These are phyloP conservation scores for Sugiyamaella sp. DNA, from an alignment of 1,139 yeast genomes.

Conservation along the genomic window DNA sequence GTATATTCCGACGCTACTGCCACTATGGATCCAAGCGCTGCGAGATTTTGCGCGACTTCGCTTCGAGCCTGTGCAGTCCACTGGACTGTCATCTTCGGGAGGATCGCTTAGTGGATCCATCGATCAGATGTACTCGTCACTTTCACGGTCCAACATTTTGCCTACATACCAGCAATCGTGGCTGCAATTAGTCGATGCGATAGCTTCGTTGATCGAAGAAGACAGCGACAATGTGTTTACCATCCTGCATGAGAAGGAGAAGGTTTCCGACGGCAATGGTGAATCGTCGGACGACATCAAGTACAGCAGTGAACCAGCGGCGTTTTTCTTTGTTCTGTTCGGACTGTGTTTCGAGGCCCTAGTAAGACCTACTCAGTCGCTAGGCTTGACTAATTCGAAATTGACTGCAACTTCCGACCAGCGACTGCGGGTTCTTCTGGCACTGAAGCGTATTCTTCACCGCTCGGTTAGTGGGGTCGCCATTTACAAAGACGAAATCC, in stretches of 20 bases:
- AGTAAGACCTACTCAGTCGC: constrained; percentile 45
- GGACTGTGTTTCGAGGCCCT: constrained; percentile 83
- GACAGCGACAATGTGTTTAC: constrained; percentile 50
- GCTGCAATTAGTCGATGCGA: constrained; percentile 77
- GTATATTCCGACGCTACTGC: constrained; percentile 62
- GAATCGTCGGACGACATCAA: constrained; percentile 33
- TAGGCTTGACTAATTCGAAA: constrained; percentile 27
- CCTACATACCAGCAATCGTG: constrained; percentile 67
- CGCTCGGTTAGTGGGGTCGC: constrained; percentile 61
- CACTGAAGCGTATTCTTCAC: constrained; percentile 60
- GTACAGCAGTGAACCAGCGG: constrained; percentile 60
- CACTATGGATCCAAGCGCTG: constrained; percentile 78
- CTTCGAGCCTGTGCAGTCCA: constrained; percentile 56
- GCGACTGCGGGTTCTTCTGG: constrained; percentile 51
- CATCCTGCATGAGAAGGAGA: constrained; percentile 46
- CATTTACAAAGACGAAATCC: constrained; percentile 67
- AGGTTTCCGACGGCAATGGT: constrained; percentile 25
- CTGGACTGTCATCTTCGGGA: constrained; percentile 30
- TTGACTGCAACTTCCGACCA: constrained; percentile 25
- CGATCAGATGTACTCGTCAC: constrained; percentile 42
- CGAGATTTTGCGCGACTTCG: constrained; percentile 73
- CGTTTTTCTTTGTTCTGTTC: constrained; percentile 78
- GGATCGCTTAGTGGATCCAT: constrained; percentile 36
- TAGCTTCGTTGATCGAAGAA: constrained; percentile 65
- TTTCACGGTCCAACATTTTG: constrained; percentile 41